Percentiles rank a stretch among this genome's conserved stretches.
Evolutionary conservation across 345 rosid genomes (phyloP).

Genomic region (Litchi chinensis): DNA sequence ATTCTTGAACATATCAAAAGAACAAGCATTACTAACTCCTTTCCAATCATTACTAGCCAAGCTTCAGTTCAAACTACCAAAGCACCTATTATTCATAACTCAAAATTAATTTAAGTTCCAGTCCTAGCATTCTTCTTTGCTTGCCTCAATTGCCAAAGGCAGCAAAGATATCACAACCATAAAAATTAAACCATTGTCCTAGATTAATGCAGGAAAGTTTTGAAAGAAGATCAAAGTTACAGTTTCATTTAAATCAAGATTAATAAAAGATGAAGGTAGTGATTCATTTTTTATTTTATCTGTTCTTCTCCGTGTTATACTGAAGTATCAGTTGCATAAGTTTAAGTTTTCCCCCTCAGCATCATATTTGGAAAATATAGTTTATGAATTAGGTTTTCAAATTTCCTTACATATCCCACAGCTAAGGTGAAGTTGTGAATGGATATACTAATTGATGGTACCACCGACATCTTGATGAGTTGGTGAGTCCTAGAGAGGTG

Average conservation of each 20-base stretch:
- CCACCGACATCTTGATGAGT: not conserved
- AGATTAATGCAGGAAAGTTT: not conserved
- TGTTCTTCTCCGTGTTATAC: not conserved
- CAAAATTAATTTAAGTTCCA: too few species aligned
- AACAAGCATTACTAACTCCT: too few species aligned
- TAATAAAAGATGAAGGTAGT: not conserved
- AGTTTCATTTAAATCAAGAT: not conserved
- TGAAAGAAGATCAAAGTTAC: conserved; percentile 3
- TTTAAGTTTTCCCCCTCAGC: not conserved
- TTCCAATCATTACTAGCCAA: too few species aligned
- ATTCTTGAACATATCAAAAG: too few species aligned
- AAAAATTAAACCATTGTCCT: not conserved
- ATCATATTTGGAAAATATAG: not conserved
- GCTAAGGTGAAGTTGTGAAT: not conserved
- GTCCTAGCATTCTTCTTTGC: not conserved
- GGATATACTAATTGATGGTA: too few species aligned
- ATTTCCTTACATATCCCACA: not conserved
- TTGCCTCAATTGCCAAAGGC: not conserved
- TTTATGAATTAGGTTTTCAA: not conserved
- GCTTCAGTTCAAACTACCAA: not conserved
- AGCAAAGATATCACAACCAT: not conserved
- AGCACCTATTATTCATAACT: too few species aligned
- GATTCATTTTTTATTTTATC: not conserved
- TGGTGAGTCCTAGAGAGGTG: not conserved
- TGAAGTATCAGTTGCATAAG: not conserved